A percentile compares a stretch with the other conserved stretches of the same genome.
These are phyloP conservation scores for Powellomyces hirtus DNA, from an alignment of 192 early-diverging fungal genomes.

Conservation along the genomic window DNA sequence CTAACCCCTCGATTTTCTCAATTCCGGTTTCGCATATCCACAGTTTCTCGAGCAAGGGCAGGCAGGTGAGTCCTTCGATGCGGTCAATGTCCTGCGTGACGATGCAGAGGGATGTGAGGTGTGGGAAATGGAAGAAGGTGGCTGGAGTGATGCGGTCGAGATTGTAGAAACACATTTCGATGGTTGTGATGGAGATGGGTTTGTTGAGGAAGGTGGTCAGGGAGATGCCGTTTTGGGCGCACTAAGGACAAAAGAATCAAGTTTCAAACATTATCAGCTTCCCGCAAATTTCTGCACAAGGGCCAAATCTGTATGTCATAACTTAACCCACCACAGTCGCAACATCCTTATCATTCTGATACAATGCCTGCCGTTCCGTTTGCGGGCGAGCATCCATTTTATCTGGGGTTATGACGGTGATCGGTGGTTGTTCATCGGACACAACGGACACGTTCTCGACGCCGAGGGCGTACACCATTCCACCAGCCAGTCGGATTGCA, in stretches of 20 bases:
- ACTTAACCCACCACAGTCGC: slow-evolving; percentile 33
- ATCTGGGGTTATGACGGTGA: not conserved
- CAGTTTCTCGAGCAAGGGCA: slow-evolving; percentile 40
- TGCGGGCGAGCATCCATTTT: not conserved
- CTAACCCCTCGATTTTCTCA: slow-evolving; percentile 38
- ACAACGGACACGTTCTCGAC: not conserved
- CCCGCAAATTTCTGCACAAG: no score
- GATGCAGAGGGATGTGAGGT: slow-evolving; percentile 46
- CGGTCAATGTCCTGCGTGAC: slow-evolving; percentile 55
- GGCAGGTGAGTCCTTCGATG: slow-evolving; percentile 44
- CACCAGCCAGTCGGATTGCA: slow-evolving; percentile 6
- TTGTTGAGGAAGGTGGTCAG: slow-evolving; percentile 21
- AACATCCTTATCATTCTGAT: slow-evolving; percentile 35
- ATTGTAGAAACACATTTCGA: slow-evolving; percentile 65
- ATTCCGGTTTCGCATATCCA: slow-evolving; percentile 62
- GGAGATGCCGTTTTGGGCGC: slow-evolving; percentile 39
- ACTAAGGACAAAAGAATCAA: no score
- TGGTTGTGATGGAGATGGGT: slow-evolving; percentile 14
- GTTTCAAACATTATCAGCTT: no score
- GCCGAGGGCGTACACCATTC: slow-evolving; percentile 3
- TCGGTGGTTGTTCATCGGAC: not conserved
- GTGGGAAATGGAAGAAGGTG: slow-evolving; percentile 39
- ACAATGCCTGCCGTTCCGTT: slow-evolving; percentile 22
- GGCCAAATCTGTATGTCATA: no score
- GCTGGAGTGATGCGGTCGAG: slow-evolving; percentile 38